Evolutionary conservation across 805 yeast genomes (phyloP), one percentile per base, ranked within the genome.

Genomic region (Yarrowia porcina): DNA sequence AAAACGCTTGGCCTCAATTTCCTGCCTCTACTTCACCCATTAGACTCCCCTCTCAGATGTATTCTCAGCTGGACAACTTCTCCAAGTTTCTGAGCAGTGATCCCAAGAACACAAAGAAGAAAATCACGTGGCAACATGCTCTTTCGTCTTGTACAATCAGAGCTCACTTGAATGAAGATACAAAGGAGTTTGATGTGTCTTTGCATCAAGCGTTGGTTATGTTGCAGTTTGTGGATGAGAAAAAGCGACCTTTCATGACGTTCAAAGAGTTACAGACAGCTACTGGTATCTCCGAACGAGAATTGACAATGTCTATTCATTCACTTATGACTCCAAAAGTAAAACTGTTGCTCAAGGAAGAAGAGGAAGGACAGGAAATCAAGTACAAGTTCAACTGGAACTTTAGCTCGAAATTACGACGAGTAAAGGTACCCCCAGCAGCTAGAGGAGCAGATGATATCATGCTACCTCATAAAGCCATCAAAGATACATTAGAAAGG

Each of bases 1-100:
- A 68, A 32, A 72, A 69, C 9, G 67, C 65, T 25, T 73, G 75
- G 75, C 75, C 75, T 1, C 44, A 68, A 7, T 71, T 66, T 45
- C 73, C 75, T 1, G 68, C 68, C 9, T 61, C 67, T 12, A 28
- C 63, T 2, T 30, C 49, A 2, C 35, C 61, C 10, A 52, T 72
- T 18, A 59, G 50, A 4, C 64, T 74, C 6, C 76, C 76, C 4
- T 66, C 54, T 7, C 64, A 65, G 18, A 65, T 73, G 68, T 56
- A 56, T 30, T 25, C 50, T 12, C 68, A 65, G 33, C 60, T 69
- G 28, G 66, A 64, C 20, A 60, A 61, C 25, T 74, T 72, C 61
- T 66, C 69, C 36, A 39, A 59, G 21, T 71, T 65, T 47, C 44
- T 62, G 17, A 45, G 42, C 27, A 39, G 45, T 12, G 65, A 59